Percentiles rank a stretch among this genome's conserved stretches.
These are phyloP conservation scores for Heliamphora pulchella DNA, from an alignment of 179 eudicot species.

Conservation along the genomic window DNA sequence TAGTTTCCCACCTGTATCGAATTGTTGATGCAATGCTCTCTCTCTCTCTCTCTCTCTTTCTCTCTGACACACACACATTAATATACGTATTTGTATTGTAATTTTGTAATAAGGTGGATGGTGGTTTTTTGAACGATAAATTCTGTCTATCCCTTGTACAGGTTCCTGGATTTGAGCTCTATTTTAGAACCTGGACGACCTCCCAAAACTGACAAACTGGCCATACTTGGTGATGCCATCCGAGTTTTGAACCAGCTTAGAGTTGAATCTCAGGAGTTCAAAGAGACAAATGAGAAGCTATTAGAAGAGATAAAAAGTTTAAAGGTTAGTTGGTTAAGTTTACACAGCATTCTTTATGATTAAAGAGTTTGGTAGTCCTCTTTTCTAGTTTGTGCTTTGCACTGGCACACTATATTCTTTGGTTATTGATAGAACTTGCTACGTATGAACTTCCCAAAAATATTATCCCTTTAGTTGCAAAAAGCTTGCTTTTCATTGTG, in stretches of 20 bases:
- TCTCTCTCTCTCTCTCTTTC: background rate
- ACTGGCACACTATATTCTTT: too few relatives aligned
- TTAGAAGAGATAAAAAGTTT: constrained; percentile 67
- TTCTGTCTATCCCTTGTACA: constrained; percentile 23
- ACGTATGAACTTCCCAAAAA: too few relatives aligned
- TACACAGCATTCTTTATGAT: background rate
- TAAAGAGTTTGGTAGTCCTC: too few relatives aligned
- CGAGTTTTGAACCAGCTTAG: constrained; percentile 56
- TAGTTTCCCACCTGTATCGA: background rate
- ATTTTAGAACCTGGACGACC: constrained; percentile 70
- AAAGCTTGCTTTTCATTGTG: too few relatives aligned
- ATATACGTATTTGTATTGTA: too few relatives aligned
- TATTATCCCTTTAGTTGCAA: too few relatives aligned
- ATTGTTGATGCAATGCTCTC: background rate
- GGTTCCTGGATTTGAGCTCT: constrained; percentile 66
- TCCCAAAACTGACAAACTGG: constrained; percentile 72
- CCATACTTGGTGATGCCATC: constrained; percentile 68
- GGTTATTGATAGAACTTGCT: too few relatives aligned
- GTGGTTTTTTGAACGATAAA: background rate
- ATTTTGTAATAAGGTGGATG: too few relatives aligned
- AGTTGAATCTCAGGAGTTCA: constrained; percentile 48
- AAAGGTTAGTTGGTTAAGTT: constrained; percentile 46
- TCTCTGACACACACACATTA: too few relatives aligned
- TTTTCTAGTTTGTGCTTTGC: too few relatives aligned
- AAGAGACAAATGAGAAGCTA: constrained; percentile 57